Conservation (phyloP, 768 basidiomycete genomes). For the Paxillus rubicundulus region DNA sequence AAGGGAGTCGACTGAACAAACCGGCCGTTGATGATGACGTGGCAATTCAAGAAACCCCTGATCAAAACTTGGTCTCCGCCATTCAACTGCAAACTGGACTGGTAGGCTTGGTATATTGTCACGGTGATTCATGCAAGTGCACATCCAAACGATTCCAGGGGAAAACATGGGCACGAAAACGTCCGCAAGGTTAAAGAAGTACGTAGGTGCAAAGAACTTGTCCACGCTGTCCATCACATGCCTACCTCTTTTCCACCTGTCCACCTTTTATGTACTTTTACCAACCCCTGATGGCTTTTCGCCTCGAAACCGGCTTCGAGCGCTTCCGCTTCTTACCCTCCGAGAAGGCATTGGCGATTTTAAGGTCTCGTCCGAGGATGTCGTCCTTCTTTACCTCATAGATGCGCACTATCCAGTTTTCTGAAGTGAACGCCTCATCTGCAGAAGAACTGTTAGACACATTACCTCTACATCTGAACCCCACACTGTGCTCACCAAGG, state of each 20-base stretch:
- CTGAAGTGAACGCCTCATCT: slow-evolving; percentile 99
- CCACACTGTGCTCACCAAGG: slow-evolving; percentile 56
- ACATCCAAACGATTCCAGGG: background rate
- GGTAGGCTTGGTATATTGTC: background rate
- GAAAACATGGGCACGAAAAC: background rate
- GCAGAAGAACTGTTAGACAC: slow-evolving; percentile 4
- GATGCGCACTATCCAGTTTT: slow-evolving; percentile 99
- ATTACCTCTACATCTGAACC: background rate
- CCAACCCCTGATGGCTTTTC: slow-evolving; percentile 41
- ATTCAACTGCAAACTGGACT: too few species aligned
- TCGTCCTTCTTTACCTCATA: slow-evolving; percentile 96
- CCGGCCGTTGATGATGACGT: background rate
- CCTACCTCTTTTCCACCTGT: background rate
- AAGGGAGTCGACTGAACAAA: too few species aligned
- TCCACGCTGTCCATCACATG: too few species aligned
- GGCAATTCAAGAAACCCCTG: background rate
- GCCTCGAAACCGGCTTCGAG: slow-evolving; percentile 61
- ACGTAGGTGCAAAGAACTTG: too few species aligned
- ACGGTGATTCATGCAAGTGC: background rate
- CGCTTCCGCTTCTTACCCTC: slow-evolving; percentile 90
- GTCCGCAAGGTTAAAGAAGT: background rate
- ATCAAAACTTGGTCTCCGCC: too few species aligned
- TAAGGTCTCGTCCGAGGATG: slow-evolving; percentile 82
- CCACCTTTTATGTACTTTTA: background rate
- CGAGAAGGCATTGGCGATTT: slow-evolving; percentile 80